Percentiles rank a stretch among this genome's conserved stretches.
Conservation (phyloP, 441 rosid species). For the Gossypium schwendimanii region DNA sequence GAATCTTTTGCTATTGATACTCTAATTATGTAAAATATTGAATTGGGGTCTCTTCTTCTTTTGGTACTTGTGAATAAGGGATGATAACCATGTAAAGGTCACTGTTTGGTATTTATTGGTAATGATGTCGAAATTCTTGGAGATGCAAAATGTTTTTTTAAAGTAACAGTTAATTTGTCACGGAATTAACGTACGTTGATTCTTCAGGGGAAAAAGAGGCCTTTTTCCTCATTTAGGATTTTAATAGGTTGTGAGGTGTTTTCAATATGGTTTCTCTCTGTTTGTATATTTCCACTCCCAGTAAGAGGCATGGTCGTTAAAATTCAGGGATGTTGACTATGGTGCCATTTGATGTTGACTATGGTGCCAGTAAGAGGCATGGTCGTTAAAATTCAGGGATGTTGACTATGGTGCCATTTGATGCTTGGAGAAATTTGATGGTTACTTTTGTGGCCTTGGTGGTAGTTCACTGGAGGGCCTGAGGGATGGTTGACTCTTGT, state of each 20-base stretch:
- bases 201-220: neutral
- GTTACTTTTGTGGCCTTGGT: neutral
- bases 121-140: neutral
- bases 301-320: no score
- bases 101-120: neutral
- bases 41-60: neutral
- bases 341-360: no score
- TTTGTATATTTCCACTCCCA: neutral
- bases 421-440: constrained; percentile 2
- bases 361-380: neutral
- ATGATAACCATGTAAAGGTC: neutral
- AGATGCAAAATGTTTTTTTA: neutral
- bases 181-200: neutral
- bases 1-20: neutral
- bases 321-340: no score
- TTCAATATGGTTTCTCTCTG: neutral
- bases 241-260: neutral
- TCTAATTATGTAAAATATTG: neutral
- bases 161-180: neutral
- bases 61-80: neutral
- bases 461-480: neutral
- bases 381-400: neutral
- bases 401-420: neutral
- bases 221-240: neutral
- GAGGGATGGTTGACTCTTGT: neutral